Conservation (phyloP, 495 filamentous ascomycete species). For the Evernia prunastri region DNA sequence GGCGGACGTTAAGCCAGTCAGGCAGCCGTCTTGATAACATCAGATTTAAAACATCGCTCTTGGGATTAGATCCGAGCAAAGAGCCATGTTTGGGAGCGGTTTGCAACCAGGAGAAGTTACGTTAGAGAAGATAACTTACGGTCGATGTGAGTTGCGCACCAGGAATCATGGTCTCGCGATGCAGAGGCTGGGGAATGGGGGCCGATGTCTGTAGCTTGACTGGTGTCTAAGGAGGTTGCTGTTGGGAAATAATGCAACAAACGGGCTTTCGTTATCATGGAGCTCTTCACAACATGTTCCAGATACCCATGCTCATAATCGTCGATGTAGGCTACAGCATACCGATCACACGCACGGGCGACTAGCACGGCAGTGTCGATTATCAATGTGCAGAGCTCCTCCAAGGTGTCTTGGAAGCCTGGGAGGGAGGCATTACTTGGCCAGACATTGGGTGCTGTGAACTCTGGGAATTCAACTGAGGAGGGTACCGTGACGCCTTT, state of each 20-base stretch:
- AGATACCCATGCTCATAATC: slow-evolving; percentile 73
- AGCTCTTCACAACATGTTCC: slow-evolving; percentile 76
- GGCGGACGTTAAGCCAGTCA: slow-evolving; percentile 88
- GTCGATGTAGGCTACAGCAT: slow-evolving; percentile 67
- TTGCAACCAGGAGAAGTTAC: background rate
- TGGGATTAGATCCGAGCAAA: background rate
- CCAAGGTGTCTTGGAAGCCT: slow-evolving; percentile 63
- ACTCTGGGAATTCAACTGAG: slow-evolving; percentile 55
- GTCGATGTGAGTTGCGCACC: slow-evolving; percentile 93
- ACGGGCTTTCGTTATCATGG: slow-evolving; percentile 83
- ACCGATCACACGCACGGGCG: slow-evolving; percentile 78
- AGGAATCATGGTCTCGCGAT: slow-evolving; percentile 67
- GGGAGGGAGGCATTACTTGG: slow-evolving; percentile 59
- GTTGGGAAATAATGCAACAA: slow-evolving; percentile 89
- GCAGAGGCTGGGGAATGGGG: slow-evolving; percentile 25
- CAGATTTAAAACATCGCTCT: background rate
- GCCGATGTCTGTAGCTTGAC: slow-evolving; percentile 15
- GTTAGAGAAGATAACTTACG: slow-evolving; percentile 5
- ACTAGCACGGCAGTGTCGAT: slow-evolving; percentile 87
- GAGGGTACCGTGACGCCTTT: slow-evolving; percentile 54
- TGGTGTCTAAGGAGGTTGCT: slow-evolving; percentile 21
- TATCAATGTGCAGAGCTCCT: slow-evolving; percentile 73
- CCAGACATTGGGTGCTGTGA: slow-evolving; percentile 79
- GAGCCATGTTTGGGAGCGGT: background rate
- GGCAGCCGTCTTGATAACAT: slow-evolving; percentile 59